Conservation (phyloP, 1,284 basidiomycete genomes). For the Ustilago esculenta region DNA sequence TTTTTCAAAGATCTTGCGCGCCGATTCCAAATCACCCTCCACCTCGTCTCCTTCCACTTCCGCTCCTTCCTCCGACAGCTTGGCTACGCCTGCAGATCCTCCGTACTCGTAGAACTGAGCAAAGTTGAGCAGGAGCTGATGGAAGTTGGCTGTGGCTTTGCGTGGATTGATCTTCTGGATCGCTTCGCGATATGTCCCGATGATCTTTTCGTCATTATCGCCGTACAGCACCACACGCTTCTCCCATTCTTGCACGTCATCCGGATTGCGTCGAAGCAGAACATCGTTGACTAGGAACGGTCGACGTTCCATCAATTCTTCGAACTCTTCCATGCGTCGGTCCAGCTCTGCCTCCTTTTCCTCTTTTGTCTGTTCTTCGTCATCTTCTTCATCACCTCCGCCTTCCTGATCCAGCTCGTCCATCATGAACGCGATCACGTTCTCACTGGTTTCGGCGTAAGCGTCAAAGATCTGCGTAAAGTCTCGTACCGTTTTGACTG, state of each 20-base stretch:
- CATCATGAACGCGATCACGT: conserved; percentile 91
- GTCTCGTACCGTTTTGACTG: conserved; percentile 91
- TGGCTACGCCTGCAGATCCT: conserved; percentile 69
- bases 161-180: conserved; percentile 88
- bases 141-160: conserved; percentile 89
- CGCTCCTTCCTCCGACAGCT: conserved; percentile 71
- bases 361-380: conserved; percentile 63
- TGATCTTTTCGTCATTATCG: conserved; percentile 91
- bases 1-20: conserved; percentile 91
- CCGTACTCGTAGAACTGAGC: conserved; percentile 98
- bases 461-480: conserved; percentile 99
- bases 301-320: conserved; percentile 90
- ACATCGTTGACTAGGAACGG: conserved; percentile 98
- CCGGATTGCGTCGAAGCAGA: conserved; percentile 88
- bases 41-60: conserved; percentile 70
- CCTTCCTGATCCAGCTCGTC: conserved; percentile 75
- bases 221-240: conserved; percentile 94
- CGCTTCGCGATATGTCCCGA: conserved; percentile 89
- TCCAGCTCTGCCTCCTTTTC: conserved; percentile 90
- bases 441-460: conserved; percentile 92
- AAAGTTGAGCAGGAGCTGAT: conserved; percentile 92
- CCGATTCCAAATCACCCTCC: conserved; percentile 82
- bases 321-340: conserved; percentile 88
- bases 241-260: conserved; percentile 99
- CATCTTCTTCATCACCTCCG: conserved; percentile 39